phyloP scores from a whole-genome alignment of 768 basidiomycete species.

The Mycena alexandri region DNA sequence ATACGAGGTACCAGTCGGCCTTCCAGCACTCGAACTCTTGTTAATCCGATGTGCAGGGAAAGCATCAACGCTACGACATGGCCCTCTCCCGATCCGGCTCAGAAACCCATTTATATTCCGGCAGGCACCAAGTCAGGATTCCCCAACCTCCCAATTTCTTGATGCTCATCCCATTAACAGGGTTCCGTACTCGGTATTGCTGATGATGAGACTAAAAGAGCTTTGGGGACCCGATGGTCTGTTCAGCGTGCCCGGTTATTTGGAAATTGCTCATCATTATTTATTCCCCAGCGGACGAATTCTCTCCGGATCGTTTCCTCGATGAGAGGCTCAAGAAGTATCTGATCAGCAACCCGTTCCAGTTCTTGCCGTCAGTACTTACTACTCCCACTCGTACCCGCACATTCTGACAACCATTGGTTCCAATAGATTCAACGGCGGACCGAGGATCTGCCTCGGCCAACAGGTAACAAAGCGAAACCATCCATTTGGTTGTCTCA shows the following conservation, averaged over 20 bases:
- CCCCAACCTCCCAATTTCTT: background rate
- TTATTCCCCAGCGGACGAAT: too few relatives aligned
- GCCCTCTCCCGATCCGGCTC: conserved; percentile 42
- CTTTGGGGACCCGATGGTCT: conserved; percentile 64
- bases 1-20: conserved; percentile 49
- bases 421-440: conserved; percentile 48
- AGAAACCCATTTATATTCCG: conserved; percentile 53
- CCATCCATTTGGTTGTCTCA: too few relatives aligned
- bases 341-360: conserved; percentile 61
- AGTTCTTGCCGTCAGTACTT: conserved; percentile 55
- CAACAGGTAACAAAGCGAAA: conserved; percentile 51
- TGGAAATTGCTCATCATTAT: too few relatives aligned
- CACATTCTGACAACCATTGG: background rate
- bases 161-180: conserved; percentile 25
- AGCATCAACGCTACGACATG: conserved; percentile 48
- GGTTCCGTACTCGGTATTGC: conserved; percentile 48
- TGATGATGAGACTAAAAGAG: conserved; percentile 55
- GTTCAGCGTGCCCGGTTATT: too few relatives aligned
- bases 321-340: conserved; percentile 62
- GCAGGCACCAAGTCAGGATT: conserved; percentile 44
- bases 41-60: conserved; percentile 40
- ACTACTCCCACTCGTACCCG: background rate
- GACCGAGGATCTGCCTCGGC: conserved; percentile 58
- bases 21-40: too few relatives aligned
- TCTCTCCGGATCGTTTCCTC: conserved; percentile 67